Evolutionary conservation across 352 stramenopile species (phyloP).

Genomic region (Globisporangium nagaii): DNA sequence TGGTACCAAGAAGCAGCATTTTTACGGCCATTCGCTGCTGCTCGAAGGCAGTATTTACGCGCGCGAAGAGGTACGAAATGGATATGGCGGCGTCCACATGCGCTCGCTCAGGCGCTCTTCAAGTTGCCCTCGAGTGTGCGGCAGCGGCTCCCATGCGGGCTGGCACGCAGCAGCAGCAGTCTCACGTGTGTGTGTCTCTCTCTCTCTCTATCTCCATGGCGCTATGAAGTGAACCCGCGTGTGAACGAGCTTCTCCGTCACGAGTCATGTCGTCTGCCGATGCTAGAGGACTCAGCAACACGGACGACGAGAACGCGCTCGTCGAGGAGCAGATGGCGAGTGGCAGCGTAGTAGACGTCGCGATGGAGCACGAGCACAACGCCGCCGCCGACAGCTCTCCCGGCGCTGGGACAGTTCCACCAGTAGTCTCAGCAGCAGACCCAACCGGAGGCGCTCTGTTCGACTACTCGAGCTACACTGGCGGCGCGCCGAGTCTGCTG

Average conservation of each 20-base stretch:
- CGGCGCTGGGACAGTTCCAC: background rate
- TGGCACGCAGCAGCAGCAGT: background rate
- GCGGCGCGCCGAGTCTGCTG: conserved; percentile 31
- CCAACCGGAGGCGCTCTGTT: conserved; percentile 25
- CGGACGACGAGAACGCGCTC: too few species aligned
- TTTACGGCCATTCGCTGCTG: background rate
- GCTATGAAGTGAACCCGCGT: too few species aligned
- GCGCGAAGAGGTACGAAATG: conserved; percentile 1
- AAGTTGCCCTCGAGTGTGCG: background rate
- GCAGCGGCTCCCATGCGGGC: background rate
- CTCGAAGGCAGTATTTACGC: conserved; percentile 6
- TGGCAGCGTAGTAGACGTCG: too few species aligned
- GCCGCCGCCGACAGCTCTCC: background rate
- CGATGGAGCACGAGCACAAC: too few species aligned
- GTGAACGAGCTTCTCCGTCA: too few species aligned
- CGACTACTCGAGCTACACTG: conserved; percentile 43
- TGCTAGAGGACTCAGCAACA: too few species aligned
- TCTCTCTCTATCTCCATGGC: background rate
- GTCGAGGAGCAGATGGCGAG: too few species aligned
- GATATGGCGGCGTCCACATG: too few species aligned
- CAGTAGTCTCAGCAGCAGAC: background rate
- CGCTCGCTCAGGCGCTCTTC: background rate
- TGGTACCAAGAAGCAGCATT: background rate
- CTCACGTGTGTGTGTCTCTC: background rate
- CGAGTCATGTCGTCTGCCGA: too few species aligned